Evolutionary conservation across 768 basidiomycete species (phyloP).

Genomic region (Russula olivacea): DNA sequence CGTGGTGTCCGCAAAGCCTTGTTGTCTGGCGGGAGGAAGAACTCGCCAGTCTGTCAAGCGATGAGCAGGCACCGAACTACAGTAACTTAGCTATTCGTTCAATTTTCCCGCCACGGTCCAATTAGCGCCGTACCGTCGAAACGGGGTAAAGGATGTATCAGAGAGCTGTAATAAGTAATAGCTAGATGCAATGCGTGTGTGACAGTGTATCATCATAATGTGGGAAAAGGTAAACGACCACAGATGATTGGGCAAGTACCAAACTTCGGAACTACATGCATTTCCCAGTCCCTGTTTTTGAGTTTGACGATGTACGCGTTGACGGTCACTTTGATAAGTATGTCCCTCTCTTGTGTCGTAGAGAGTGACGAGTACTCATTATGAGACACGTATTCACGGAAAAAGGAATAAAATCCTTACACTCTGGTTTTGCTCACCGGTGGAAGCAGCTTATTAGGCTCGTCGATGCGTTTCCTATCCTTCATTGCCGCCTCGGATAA

Average conservation of each 20-base stretch:
- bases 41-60: constrained; percentile 1
- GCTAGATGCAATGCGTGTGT: no score
- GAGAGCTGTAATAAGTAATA: no score
- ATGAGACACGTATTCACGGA: neutral
- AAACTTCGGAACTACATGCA: neutral
- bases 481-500: neutral
- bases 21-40: neutral
- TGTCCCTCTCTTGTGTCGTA: neutral
- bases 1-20: neutral
- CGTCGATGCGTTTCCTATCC: constrained; percentile 6
- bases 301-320: neutral
- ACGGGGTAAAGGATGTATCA: no score
- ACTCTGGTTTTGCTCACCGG: neutral
- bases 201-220: no score
- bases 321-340: no score
- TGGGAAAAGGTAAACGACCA: no score
- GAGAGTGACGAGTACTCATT: neutral
- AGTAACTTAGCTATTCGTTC: neutral
- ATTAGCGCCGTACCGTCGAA: no score
- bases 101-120: neutral
- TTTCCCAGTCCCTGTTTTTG: neutral
- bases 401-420: no score
- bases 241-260: no score
- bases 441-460: constrained; percentile 3
- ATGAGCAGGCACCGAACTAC: no score